Conservation (phyloP, 2,329 filamentous ascomycete genomes). For the Alternaria sp. region DNA sequence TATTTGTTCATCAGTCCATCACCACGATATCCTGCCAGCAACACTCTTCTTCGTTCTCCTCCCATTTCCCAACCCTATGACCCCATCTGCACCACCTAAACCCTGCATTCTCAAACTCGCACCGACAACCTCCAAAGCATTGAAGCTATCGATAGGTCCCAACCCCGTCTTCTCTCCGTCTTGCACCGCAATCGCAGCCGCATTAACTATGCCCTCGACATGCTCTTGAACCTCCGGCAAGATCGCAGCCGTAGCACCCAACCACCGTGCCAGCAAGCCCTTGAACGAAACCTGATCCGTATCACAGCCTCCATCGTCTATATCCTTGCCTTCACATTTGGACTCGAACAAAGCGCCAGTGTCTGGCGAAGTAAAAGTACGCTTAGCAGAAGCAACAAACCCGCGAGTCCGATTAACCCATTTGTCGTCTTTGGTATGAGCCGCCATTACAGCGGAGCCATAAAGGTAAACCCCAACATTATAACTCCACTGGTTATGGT, state of each 20-base stretch:
- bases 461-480: conserved; percentile 64
- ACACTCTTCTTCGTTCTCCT: conserved; percentile 18
- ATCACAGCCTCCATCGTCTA: conserved; percentile 58
- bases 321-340: conserved; percentile 65
- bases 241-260: conserved; percentile 36
- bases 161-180: conserved; percentile 12
- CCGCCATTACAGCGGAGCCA: conserved; percentile 49
- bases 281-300: conserved; percentile 77
- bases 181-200: conserved; percentile 23
- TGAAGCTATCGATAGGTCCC: conserved; percentile 28
- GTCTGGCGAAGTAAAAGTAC: conserved; percentile 33
- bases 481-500: conserved; percentile 58
- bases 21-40: conserved; percentile 21
- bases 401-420: conserved; percentile 44
- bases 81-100: conserved; percentile 21
- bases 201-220: conserved; percentile 23
- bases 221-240: conserved; percentile 30
- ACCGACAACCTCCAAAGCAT: conserved; percentile 29
- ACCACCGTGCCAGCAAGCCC: conserved; percentile 38
- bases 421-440: conserved; percentile 27
- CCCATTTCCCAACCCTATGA: conserved; percentile 22
- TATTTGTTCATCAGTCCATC: not conserved
- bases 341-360: conserved; percentile 59
- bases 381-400: conserved; percentile 43
- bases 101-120: conserved; percentile 33